A percentile compares a stretch with the other conserved stretches of the same genome.
phyloP scores from a whole-genome alignment of 805 yeast genomes.

The Ogataea methanolica region DNA sequence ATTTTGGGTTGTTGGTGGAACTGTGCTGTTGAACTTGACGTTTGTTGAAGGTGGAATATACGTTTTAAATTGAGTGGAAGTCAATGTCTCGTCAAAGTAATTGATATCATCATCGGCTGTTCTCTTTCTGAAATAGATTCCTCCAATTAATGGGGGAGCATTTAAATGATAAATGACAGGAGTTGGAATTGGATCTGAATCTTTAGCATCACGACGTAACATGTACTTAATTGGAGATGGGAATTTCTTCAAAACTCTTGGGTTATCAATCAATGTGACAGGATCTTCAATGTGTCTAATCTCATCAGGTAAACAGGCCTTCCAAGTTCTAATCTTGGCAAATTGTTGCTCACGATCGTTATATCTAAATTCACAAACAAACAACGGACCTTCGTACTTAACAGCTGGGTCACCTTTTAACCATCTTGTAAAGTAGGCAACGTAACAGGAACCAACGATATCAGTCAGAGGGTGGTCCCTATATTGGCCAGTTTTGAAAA shows the following conservation, averaged over 20 bases:
- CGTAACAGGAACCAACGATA: conserved; percentile 89
- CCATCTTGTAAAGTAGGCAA: conserved; percentile 88
- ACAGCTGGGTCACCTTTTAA: conserved; percentile 91
- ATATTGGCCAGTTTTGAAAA: conserved; percentile 94
- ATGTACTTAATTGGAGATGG: conserved; percentile 82
- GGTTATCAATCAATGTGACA: conserved; percentile 58
- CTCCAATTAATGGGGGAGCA: conserved; percentile 94
- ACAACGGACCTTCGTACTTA: conserved; percentile 76
- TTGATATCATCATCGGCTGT: conserved; percentile 81
- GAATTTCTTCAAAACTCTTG: conserved; percentile 65
- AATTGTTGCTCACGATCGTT: conserved; percentile 87
- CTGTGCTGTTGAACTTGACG: conserved; percentile 18
- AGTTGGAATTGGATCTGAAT: conserved; percentile 72
- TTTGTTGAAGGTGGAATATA: conserved; percentile 29
- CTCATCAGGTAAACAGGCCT: conserved; percentile 96
- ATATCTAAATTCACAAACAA: conserved; percentile 91
- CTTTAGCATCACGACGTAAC: conserved; percentile 69
- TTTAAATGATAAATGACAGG: conserved; percentile 77
- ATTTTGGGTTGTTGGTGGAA: conserved; percentile 5
- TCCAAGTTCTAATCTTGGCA: conserved; percentile 97
- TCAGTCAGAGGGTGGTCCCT: conserved; percentile 89
- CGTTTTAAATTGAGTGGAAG: conserved; percentile 23
- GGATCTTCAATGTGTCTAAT: conserved; percentile 83
- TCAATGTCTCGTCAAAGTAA: conserved; percentile 32
- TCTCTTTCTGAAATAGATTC: conserved; percentile 74